Evolutionary conservation across 148 eudicot species (phyloP), one percentile per base, ranked within the genome.

Genomic region (Nepenthes gracilis): DNA sequence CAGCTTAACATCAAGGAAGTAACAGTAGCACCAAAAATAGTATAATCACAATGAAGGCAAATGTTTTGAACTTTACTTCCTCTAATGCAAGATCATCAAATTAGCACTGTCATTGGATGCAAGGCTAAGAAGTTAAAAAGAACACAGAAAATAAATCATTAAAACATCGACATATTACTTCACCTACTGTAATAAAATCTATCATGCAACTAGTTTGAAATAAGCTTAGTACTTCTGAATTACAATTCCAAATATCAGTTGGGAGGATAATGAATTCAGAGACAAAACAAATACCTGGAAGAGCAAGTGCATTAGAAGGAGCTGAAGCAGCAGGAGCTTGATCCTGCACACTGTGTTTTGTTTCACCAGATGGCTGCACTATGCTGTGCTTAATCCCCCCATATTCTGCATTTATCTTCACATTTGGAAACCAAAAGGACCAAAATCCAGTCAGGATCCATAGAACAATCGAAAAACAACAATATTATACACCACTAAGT

Each of bases 351-450:
- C 38, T 63, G 14, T 62, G 43, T 61, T 70, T 80, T 56, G 74
- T 72, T 67, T 70, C 63, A 54, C 63, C 38, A 63, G 61, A 55
- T 64, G 81, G 72, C 45, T 76, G 82, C 36, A 63, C 36, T 36
- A 54, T 12, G 1, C 70, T 54, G 14, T 59, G 80, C 60, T 75
- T 81, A 35, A 81, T 75, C 52, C 97, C 95, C 43, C 80, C 83
- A 62, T 79, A 89, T 68, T 89, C 97, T 12, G 71, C 55, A 79
- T 75, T 75, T 11, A 82, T 59, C 99, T 93, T 54, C 69, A 77
- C 10, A 35, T 43, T 33, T 33, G 15, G 38, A 40, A 36, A 1
- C 12, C 12, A 35, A 58, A 8, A 3, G 51, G 32, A 1, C 56
- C 23, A n/a, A 8, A 40, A 40, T 23, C 38, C n/a, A n/a, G 13